Conservation (phyloP, 768 basidiomycete species). For the Collybiopsis luxurians region DNA sequence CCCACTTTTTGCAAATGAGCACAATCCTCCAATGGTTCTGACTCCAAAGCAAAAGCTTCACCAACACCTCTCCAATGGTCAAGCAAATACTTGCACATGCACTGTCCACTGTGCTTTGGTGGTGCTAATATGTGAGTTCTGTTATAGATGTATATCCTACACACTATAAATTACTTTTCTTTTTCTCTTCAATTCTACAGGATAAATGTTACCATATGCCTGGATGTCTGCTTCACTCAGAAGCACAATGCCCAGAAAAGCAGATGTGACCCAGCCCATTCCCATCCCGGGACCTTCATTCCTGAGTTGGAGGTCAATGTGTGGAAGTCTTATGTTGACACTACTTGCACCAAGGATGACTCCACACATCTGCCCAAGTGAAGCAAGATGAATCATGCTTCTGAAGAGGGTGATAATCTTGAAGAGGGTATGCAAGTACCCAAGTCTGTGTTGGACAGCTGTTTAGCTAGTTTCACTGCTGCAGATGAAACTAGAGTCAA, state of each 20-base stretch:
- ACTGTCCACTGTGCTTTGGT: constrained; percentile 28
- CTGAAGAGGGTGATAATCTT: constrained; percentile 6
- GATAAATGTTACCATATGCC: constrained; percentile 26
- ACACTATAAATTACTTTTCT: no score
- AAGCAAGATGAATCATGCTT: no score
- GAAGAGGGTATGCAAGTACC: constrained; percentile 23
- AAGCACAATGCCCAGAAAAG: no score
- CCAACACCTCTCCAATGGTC: not conserved
- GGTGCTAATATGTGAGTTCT: no score
- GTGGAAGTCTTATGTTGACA: constrained; percentile 20
- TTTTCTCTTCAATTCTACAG: no score
- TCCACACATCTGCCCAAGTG: not conserved
- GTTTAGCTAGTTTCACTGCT: constrained; percentile 27
- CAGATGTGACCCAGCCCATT: constrained; percentile 12
- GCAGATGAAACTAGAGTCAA: constrained; percentile 23
- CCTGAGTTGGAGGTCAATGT: constrained; percentile 14
- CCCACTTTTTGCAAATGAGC: no score
- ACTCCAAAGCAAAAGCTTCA: no score
- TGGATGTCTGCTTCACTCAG: constrained; percentile 25
- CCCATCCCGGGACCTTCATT: constrained; percentile 22
- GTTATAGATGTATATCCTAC: no score
- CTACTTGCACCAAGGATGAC: not conserved
- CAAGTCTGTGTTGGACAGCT: constrained; percentile 27
- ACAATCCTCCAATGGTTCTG: no score
- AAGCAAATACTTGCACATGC: constrained; percentile 23